phyloP scores from a whole-genome alignment of 345 rosid genomes.

The Eucalyptus viminalis region DNA sequence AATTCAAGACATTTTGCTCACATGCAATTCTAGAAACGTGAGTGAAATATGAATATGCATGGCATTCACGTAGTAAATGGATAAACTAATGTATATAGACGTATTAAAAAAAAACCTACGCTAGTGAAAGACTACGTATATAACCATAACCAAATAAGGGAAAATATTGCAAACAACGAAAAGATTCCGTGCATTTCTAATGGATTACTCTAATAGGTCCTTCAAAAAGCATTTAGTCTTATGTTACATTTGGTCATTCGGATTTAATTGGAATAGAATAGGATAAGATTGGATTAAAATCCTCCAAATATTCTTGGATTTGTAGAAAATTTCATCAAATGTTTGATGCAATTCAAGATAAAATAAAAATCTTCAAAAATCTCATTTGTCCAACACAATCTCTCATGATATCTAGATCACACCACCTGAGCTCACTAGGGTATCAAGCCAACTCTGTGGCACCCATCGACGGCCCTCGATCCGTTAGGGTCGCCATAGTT shows the following conservation, averaged over 20 bases:
- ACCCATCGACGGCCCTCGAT: too few species aligned
- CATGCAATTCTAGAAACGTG: not conserved
- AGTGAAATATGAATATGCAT: not conserved
- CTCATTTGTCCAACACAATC: not conserved
- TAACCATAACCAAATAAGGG: not conserved
- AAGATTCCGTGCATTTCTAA: not conserved
- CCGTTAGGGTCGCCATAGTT: too few species aligned
- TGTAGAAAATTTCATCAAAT: too few species aligned
- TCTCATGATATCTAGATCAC: not conserved
- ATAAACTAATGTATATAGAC: not conserved
- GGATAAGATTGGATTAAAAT: too few species aligned
- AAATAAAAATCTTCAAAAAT: too few species aligned
- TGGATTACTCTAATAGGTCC: not conserved
- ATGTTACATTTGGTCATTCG: rapidly evolving
- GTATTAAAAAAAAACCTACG: not conserved
- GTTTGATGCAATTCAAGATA: not conserved
- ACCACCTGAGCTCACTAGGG: not conserved
- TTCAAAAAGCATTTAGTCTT: not conserved
- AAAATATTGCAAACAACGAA: not conserved
- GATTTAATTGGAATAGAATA: not conserved
- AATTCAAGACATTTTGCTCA: not conserved
- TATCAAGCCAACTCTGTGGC: too few species aligned
- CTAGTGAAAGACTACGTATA: not conserved
- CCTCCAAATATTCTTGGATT: not conserved
- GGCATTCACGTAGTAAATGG: not conserved